Evolutionary conservation across 345 rosid genomes (phyloP).

Genomic region (Eucalyptus cladocalyx): DNA sequence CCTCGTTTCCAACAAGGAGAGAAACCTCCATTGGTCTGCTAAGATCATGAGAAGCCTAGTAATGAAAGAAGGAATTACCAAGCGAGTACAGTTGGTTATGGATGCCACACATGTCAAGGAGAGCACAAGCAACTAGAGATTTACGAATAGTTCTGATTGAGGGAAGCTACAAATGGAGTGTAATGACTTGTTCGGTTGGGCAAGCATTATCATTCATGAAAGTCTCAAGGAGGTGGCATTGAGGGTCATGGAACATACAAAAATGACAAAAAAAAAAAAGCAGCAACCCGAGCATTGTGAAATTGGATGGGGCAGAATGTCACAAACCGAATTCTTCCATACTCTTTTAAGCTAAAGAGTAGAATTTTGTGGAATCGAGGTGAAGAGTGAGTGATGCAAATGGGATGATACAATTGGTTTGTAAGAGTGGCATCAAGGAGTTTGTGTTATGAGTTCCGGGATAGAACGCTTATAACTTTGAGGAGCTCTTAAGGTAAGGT

Average conservation of each 20-base stretch:
- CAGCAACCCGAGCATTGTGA: accelerated
- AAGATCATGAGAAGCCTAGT: background rate
- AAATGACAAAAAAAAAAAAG: background rate
- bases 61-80: background rate
- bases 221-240: background rate
- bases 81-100: background rate
- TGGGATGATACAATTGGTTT: background rate
- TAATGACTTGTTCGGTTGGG: background rate
- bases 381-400: background rate
- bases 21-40: background rate
- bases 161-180: background rate
- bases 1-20: background rate
- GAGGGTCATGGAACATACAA: background rate
- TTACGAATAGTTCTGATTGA: too few relatives aligned
- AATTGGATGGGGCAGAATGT: background rate
- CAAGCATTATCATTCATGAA: background rate
- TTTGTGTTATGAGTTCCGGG: background rate
- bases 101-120: background rate
- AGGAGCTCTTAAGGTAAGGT: too few relatives aligned
- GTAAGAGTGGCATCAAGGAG: background rate
- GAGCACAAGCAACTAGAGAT: background rate
- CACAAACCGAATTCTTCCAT: background rate
- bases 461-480: too few relatives aligned
- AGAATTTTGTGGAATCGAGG: background rate
- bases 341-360: background rate